Percentiles rank a stretch among this genome's conserved stretches.
phyloP scores from a whole-genome alignment of 2,329 filamentous ascomycete species.

The Alternaria brassicae region DNA sequence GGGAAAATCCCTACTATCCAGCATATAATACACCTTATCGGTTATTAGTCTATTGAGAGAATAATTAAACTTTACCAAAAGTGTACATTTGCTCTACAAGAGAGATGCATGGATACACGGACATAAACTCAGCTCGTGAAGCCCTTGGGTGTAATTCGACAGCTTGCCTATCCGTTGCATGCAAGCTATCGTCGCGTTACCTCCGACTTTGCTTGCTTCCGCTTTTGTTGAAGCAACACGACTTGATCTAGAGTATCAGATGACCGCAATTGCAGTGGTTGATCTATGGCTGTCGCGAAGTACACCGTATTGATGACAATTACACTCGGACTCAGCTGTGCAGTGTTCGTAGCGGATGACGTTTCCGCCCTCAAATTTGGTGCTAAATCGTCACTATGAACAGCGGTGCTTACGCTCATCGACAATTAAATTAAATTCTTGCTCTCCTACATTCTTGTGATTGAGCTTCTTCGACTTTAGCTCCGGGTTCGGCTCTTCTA shows the following conservation, averaged over 20 bases:
- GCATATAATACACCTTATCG: conserved; percentile 25
- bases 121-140: too few species aligned
- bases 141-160: neutral
- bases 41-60: neutral
- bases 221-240: neutral
- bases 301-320: neutral
- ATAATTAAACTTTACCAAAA: too few species aligned
- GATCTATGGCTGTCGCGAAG: neutral
- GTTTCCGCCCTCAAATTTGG: neutral
- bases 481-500: neutral
- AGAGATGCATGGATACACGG: neutral
- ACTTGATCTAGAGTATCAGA: neutral
- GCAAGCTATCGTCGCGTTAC: too few species aligned
- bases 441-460: neutral
- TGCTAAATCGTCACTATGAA: neutral
- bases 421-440: neutral
- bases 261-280: neutral
- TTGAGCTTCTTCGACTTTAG: neutral
- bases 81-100: neutral
- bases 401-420: neutral
- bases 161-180: neutral
- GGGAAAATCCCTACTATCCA: conserved; percentile 9
- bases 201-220: neutral
- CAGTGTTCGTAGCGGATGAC: neutral
- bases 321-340: neutral